Percentiles rank a stretch among this genome's conserved stretches.
phyloP scores from a whole-genome alignment of 176 grass and related monocot species.

The Oropetium thomaeum region DNA sequence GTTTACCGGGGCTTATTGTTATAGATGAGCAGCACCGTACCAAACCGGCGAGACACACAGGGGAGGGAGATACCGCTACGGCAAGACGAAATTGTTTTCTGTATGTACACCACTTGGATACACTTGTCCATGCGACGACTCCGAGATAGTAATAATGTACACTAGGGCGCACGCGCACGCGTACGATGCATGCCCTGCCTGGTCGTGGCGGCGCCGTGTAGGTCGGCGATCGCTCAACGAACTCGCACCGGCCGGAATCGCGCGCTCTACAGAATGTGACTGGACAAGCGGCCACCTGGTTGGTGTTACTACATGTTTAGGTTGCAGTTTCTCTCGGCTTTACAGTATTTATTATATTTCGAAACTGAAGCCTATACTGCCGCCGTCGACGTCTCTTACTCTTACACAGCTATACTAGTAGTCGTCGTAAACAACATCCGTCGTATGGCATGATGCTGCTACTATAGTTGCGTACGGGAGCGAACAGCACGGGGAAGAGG shows the following conservation, averaged over 20 bases:
- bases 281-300: not conserved
- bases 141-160: not conserved
- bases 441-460: not conserved
- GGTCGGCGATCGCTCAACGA: slow-evolving; percentile 32
- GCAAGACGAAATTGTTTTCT: not conserved
- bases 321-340: not conserved
- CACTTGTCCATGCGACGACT: not conserved
- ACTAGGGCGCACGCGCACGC: not conserved
- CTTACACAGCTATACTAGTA: too few species aligned
- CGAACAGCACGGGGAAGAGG: not conserved
- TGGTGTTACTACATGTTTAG: not conserved
- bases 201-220: slow-evolving; percentile 23
- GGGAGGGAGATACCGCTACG: slow-evolving; percentile 21
- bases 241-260: slow-evolving; percentile 23
- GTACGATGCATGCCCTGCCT: not conserved
- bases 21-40: slow-evolving; percentile 60
- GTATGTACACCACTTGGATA: not conserved
- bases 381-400: slow-evolving; percentile 1
- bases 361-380: too few species aligned
- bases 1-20: not conserved
- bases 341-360: not conserved
- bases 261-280: slow-evolving; percentile 1
- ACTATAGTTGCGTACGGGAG: not conserved
- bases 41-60: slow-evolving; percentile 35
- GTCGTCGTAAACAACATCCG: too few species aligned